Conservation (phyloP, 2,329 filamentous ascomycete genomes). For the Fusarium sp. region DNA sequence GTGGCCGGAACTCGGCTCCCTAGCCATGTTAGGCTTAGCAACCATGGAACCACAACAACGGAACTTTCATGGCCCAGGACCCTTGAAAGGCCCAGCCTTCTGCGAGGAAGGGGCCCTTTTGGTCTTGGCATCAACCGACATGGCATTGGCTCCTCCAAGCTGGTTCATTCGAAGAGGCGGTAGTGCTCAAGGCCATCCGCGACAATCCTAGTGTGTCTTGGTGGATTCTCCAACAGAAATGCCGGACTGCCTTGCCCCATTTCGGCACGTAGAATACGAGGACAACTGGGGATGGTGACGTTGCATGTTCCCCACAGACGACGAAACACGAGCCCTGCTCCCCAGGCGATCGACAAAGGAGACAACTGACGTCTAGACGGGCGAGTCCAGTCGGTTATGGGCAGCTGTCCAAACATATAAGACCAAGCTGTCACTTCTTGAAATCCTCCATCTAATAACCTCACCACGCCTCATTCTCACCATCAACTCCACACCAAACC, state of each 20-base stretch:
- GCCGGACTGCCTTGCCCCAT: neutral
- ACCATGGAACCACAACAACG: too few species aligned
- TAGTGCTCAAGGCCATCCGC: too few species aligned
- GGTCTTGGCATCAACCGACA: too few species aligned
- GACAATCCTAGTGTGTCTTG: too few species aligned
- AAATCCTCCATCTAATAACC: neutral
- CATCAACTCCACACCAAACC: neutral
- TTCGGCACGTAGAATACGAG: slow-evolving; percentile 34
- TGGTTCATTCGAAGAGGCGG: too few species aligned
- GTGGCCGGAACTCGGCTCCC: too few species aligned
- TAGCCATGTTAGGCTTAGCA: too few species aligned
- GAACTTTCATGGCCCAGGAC: too few species aligned
- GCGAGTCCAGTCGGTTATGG: neutral
- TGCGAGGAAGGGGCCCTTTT: too few species aligned
- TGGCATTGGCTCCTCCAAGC: too few species aligned
- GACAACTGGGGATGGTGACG: slow-evolving; percentile 25
- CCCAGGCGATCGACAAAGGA: slow-evolving; percentile 22
- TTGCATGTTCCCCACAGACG: slow-evolving; percentile 27
- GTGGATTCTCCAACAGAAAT: too few species aligned
- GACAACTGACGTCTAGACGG: neutral
- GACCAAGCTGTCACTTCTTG: slow-evolving; percentile 3
- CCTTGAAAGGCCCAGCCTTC: too few species aligned
- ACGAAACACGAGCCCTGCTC: neutral
- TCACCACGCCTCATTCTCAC: neutral
- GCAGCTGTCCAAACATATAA: neutral